phyloP scores from a whole-genome alignment of 2,329 filamentous ascomycete species.

The Sordariomycetes sp. region DNA sequence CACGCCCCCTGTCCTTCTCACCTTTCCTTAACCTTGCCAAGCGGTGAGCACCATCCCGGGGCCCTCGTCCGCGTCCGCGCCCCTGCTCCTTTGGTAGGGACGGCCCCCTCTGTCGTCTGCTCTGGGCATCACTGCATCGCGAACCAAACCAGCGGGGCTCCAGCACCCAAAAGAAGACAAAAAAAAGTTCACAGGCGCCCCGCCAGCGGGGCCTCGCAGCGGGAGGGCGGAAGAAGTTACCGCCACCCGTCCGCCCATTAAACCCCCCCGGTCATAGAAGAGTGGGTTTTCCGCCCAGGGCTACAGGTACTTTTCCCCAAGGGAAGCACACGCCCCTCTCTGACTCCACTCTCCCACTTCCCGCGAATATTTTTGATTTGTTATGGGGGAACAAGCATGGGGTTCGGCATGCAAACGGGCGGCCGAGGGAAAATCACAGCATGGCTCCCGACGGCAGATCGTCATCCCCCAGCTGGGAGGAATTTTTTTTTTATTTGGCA shows the following conservation, averaged over 20 bases:
- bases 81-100: not conserved
- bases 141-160: not conserved
- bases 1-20: not conserved
- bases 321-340: not conserved
- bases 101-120: not conserved
- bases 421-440: not conserved
- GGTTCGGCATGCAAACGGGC: not conserved
- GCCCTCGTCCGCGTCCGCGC: not conserved
- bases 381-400: not conserved
- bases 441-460: not conserved
- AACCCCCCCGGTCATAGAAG: not conserved
- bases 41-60: not conserved
- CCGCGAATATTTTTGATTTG: not conserved
- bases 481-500: not conserved
- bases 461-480: not conserved
- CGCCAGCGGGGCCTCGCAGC: not conserved
- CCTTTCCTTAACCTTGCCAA: not conserved
- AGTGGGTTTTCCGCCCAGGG: not conserved
- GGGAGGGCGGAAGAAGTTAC: not conserved
- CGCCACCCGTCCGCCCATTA: not conserved
- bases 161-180: not conserved
- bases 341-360: not conserved
- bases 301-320: not conserved
- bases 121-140: not conserved
- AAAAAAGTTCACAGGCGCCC: not conserved